phyloP scores from a whole-genome alignment of 495 filamentous ascomycete genomes.

The Penicillium pulvis region DNA sequence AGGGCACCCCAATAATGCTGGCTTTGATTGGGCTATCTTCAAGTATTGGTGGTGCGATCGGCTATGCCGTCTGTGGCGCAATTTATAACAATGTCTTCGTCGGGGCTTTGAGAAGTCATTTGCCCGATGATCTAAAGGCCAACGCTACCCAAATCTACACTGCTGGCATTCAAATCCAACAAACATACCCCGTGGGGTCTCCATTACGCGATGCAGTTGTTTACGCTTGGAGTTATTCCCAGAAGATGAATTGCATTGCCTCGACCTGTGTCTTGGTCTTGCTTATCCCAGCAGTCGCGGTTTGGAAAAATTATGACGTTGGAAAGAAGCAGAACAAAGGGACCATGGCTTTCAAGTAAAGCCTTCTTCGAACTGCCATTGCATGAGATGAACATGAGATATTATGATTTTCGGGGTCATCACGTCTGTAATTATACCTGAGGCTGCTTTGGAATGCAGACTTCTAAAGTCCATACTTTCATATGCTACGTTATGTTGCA shows the following conservation, averaged over 20 bases:
- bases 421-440: neutral
- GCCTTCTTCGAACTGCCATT: neutral
- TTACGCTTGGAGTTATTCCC: slow-evolving; percentile 60
- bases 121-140: slow-evolving; percentile 46
- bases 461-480: neutral
- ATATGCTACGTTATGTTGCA: neutral
- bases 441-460: neutral
- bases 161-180: slow-evolving; percentile 50
- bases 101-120: slow-evolving; percentile 41
- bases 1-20: slow-evolving; percentile 71
- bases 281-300: slow-evolving; percentile 38
- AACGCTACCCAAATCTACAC: slow-evolving; percentile 51
- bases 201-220: slow-evolving; percentile 57
- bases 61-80: slow-evolving; percentile 62
- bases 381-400: neutral
- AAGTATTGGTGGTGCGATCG: slow-evolving; percentile 70
- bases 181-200: slow-evolving; percentile 55
- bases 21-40: slow-evolving; percentile 68
- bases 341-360: slow-evolving; percentile 29
- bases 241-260: slow-evolving; percentile 58
- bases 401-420: neutral
- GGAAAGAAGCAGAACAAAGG: slow-evolving; percentile 53
- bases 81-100: slow-evolving; percentile 72
- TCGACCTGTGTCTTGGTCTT: slow-evolving; percentile 44
- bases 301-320: slow-evolving; percentile 51